Percentiles rank a stretch among this genome's conserved stretches.
Evolutionary conservation across 2,329 filamentous ascomycete genomes (phyloP).

Genomic region (Phialocephala sp.): DNA sequence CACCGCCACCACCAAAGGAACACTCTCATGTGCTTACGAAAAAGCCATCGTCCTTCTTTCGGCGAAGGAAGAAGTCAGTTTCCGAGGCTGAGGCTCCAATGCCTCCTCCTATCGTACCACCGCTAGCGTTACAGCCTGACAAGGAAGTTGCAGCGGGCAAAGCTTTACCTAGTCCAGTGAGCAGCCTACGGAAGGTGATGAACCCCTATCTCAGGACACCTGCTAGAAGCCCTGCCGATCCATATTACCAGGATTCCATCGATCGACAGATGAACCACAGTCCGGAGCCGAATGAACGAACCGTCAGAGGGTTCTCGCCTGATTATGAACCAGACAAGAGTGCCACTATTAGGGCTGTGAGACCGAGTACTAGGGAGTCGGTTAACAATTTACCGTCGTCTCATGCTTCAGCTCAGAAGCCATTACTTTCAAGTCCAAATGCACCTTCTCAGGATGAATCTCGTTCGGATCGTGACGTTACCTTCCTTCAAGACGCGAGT

Average conservation of each 20-base stretch:
- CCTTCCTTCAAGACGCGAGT: constrained; percentile 59
- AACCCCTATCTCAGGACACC: constrained; percentile 70
- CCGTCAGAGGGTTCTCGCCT: constrained; percentile 69
- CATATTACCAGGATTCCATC: constrained; percentile 26
- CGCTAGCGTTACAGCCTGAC: constrained; percentile 40
- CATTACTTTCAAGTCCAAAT: constrained; percentile 27
- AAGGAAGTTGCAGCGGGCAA: constrained; percentile 37
- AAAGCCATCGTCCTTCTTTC: constrained; percentile 93
- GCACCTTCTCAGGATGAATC: constrained; percentile 28
- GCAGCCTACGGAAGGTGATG: constrained; percentile 86
- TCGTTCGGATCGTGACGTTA: constrained; percentile 46
- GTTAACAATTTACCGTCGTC: constrained; percentile 26
- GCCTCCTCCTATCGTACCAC: constrained; percentile 52
- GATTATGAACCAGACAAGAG: constrained; percentile 76
- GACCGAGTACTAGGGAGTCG: constrained; percentile 49
- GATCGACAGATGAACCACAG: constrained; percentile 36
- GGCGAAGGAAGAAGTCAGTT: constrained; percentile 88
- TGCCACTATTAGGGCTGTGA: constrained; percentile 72
- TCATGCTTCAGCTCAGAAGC: constrained; percentile 22
- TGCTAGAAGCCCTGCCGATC: constrained; percentile 33
- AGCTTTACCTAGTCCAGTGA: constrained; percentile 63
- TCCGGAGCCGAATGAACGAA: constrained; percentile 31
- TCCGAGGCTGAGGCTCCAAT: constrained; percentile 67
- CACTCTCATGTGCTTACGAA: constrained; percentile 66
- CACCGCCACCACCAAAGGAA: constrained; percentile 39